Evolutionary conservation across 2,329 filamentous ascomycete genomes (phyloP).

Genomic region (Scopulariopsis brevicaulis): DNA sequence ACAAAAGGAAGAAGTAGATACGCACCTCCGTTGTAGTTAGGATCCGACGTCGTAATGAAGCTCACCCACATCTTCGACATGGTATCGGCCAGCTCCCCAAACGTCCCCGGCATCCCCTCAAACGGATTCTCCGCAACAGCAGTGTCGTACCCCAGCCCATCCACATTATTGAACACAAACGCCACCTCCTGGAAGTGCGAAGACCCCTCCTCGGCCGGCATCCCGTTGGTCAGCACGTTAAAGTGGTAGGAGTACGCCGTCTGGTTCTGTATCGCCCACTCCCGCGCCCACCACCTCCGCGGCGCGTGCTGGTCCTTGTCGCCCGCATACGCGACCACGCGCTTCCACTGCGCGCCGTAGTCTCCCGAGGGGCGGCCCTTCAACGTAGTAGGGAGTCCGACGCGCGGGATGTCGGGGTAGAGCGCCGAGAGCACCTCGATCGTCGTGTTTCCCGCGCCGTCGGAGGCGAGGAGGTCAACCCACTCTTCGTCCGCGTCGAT

Average conservation of each 20-base stretch:
- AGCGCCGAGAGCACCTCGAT: slow-evolving; percentile 24
- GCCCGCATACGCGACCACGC: slow-evolving; percentile 39
- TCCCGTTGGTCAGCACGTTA: slow-evolving; percentile 16
- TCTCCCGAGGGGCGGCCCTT: slow-evolving; percentile 4
- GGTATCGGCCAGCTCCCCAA: slow-evolving; percentile 24
- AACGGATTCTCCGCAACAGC: slow-evolving; percentile 19
- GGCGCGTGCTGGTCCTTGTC: slow-evolving; percentile 44
- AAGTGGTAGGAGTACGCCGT: slow-evolving; percentile 44
- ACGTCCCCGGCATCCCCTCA: slow-evolving; percentile 23
- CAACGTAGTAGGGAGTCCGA: slow-evolving; percentile 33
- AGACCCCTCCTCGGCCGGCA: slow-evolving; percentile 9
- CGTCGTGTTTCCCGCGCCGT: slow-evolving; percentile 12
- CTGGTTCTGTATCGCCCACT: slow-evolving; percentile 33
- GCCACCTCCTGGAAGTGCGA: slow-evolving; percentile 17
- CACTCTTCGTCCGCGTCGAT: slow-evolving; percentile 46
- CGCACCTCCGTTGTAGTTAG: slow-evolving; percentile 20
- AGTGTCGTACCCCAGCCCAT: slow-evolving; percentile 24
- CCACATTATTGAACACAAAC: slow-evolving; percentile 37
- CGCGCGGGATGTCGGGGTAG: slow-evolving; percentile 36
- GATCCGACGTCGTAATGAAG: slow-evolving; percentile 33
- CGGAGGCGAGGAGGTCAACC: slow-evolving; percentile 20
- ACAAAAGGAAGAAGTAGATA: not conserved
- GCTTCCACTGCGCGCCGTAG: slow-evolving; percentile 37
- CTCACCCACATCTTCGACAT: slow-evolving; percentile 40
- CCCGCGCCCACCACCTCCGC: slow-evolving; percentile 38